Conservation (phyloP, 2,329 filamentous ascomycete genomes). For the Biscogniauxia marginata region DNA sequence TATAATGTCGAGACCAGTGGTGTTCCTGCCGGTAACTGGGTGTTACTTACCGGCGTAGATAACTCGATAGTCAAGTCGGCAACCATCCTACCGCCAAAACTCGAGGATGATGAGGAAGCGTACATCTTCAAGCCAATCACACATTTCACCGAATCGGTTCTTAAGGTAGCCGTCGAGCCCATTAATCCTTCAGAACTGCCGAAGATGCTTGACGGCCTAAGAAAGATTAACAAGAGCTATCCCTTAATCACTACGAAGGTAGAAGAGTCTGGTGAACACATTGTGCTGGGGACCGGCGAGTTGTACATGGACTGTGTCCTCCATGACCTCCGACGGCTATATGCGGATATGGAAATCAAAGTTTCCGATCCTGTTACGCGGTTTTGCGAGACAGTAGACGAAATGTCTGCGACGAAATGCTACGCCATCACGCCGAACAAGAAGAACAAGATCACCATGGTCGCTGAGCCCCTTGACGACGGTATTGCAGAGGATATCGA, state of each 20-base stretch:
- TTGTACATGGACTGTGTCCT: conserved; percentile 99
- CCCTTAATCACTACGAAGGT: conserved; percentile 95
- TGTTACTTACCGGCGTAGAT: conserved; percentile 87
- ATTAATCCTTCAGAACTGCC: conserved; percentile 97
- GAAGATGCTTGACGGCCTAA: conserved; percentile 96
- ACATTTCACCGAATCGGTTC: conserved; percentile 95
- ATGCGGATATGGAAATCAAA: conserved; percentile 99
- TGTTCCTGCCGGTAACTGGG: conserved; percentile 90
- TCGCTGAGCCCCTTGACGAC: conserved; percentile 91
- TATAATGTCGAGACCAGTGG: conserved; percentile 93
- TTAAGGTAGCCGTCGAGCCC: conserved; percentile 96
- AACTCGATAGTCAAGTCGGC: conserved; percentile 98
- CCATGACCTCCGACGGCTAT: conserved; percentile 88
- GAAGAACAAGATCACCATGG: conserved; percentile 99
- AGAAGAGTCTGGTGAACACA: conserved; percentile 95
- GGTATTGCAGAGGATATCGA: conserved; percentile 96
- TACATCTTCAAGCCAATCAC: conserved; percentile 92
- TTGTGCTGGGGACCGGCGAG: conserved; percentile 92
- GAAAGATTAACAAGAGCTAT: conserved; percentile 98
- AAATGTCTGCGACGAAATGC: conserved; percentile 96
- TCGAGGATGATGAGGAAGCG: conserved; percentile 85
- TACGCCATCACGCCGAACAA: conserved; percentile 98
- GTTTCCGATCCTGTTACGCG: conserved; percentile 96
- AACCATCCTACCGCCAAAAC: conserved; percentile 76
- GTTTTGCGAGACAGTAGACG: conserved; percentile 97